phyloP scores from a whole-genome alignment of 202 grass and related monocot genomes.

The Bolboschoenoplectus hybrid region DNA sequence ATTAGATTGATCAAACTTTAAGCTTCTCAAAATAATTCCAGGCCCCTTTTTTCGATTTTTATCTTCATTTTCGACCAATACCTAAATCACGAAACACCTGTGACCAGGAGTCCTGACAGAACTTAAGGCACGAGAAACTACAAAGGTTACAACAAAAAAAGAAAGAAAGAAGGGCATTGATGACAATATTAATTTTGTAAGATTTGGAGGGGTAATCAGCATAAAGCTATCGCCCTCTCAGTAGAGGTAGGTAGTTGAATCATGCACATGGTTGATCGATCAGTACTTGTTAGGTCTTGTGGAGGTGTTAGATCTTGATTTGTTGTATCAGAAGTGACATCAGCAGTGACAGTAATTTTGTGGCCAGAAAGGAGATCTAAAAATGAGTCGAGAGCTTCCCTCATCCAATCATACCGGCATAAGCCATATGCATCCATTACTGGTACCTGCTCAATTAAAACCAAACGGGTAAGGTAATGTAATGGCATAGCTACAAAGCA shows the following conservation, averaged over 20 bases:
- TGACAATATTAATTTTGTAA: constrained; percentile 32
- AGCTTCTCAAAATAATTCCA: constrained; percentile 15
- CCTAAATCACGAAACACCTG: constrained; percentile 18
- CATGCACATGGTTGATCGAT: constrained; percentile 57
- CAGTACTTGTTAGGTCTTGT: constrained; percentile 37
- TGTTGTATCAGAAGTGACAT: constrained; percentile 15
- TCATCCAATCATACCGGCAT: constrained; percentile 85
- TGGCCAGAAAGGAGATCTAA: constrained; percentile 37
- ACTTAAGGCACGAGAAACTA: constrained; percentile 2
- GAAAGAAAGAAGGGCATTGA: background rate
- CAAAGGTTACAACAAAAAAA: background rate
- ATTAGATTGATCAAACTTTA: constrained; percentile 33
- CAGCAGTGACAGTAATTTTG: constrained; percentile 4
- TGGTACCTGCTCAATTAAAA: constrained; percentile 47
- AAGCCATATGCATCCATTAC: constrained; percentile 57
- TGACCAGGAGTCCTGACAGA: constrained; percentile 11
- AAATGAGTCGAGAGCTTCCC: constrained; percentile 66
- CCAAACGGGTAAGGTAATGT: background rate
- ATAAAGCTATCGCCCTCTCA: constrained; percentile 59
- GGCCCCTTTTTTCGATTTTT: background rate
- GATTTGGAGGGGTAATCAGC: constrained; percentile 40
- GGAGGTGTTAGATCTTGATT: constrained; percentile 38
- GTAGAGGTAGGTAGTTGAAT: constrained; percentile 51
- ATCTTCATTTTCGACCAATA: constrained; percentile 12
- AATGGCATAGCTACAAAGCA: background rate